phyloP scores from a whole-genome alignment of 305 asterid species.

The Nicotiana rustica region DNA sequence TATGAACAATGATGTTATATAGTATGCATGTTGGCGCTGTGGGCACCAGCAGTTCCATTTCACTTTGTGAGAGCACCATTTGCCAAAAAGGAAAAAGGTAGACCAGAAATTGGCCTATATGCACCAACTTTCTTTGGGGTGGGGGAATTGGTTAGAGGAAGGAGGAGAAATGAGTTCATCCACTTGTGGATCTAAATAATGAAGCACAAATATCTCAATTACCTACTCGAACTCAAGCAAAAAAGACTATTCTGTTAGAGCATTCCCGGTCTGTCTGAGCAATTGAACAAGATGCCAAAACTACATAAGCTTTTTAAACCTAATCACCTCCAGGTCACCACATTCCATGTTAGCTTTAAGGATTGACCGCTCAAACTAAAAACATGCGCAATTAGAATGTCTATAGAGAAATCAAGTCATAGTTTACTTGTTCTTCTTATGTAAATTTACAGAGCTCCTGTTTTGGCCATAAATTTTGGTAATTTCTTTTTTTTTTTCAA shows the following conservation, averaged over 20 bases:
- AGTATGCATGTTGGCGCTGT: neutral
- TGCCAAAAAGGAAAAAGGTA: too few relatives aligned
- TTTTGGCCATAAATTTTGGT: too few relatives aligned
- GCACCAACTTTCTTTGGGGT: too few relatives aligned
- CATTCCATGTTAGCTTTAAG: neutral
- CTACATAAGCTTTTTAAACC: neutral
- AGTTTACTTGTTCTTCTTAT: constrained; percentile 15
- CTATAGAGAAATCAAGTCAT: neutral
- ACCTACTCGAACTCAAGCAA: constrained; percentile 18
- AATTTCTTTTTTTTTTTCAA: too few relatives aligned
- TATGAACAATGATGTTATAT: neutral
- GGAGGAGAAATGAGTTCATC: neutral
- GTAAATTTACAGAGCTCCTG: neutral
- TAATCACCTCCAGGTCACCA: constrained; percentile 15
- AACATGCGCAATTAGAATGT: neutral
- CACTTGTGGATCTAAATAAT: neutral
- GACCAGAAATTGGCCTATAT: too few relatives aligned
- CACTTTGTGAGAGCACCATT: neutral
- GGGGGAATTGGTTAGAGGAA: neutral
- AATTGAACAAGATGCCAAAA: neutral
- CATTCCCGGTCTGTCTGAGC: constrained; percentile 1
- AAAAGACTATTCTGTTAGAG: neutral
- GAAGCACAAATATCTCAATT: constrained; percentile 7
- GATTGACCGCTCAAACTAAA: constrained; percentile 3
- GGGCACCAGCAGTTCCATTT: neutral